These are phyloP conservation scores for Penicillium occitanis DNA, from an alignment of 2,329 filamentous ascomycete species.

Conservation along the genomic window DNA sequence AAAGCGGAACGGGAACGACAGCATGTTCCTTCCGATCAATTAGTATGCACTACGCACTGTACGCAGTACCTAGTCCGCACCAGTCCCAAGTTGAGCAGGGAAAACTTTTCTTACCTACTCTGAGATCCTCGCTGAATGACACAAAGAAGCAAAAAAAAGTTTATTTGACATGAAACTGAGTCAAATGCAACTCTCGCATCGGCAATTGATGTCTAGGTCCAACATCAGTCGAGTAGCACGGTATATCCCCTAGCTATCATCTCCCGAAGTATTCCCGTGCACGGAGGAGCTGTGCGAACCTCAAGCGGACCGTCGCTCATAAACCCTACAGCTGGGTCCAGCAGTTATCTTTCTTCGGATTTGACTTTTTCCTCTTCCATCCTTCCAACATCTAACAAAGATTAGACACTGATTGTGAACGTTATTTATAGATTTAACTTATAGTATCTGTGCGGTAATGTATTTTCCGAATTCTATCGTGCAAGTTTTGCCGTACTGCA, in stretches of 20 bases:
- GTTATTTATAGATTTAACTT: neutral
- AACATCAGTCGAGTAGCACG: neutral
- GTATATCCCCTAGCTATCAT: too few relatives aligned
- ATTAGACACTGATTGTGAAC: neutral
- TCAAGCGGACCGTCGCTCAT: constrained; percentile 8
- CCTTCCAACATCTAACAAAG: neutral
- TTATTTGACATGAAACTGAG: neutral
- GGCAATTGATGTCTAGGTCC: constrained; percentile 1
- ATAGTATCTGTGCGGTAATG: neutral
- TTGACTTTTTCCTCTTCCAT: neutral
- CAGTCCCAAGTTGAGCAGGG: neutral
- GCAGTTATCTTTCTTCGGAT: neutral
- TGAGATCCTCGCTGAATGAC: neutral
- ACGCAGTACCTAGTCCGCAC: neutral
- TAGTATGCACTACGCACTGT: neutral
- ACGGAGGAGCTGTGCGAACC: neutral
- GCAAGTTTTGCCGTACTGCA: constrained; percentile 1
- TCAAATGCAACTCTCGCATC: neutral
- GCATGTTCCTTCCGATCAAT: constrained; percentile 2
- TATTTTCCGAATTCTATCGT: neutral
- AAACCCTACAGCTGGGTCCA: neutral
- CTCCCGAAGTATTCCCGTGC: too few relatives aligned
- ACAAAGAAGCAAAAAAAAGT: neutral
- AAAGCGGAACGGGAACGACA: constrained; percentile 5
- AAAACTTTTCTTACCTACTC: neutral